Evolutionary conservation across 2,329 filamentous ascomycete genomes (phyloP).

Genomic region (Ophiostoma sp.): DNA sequence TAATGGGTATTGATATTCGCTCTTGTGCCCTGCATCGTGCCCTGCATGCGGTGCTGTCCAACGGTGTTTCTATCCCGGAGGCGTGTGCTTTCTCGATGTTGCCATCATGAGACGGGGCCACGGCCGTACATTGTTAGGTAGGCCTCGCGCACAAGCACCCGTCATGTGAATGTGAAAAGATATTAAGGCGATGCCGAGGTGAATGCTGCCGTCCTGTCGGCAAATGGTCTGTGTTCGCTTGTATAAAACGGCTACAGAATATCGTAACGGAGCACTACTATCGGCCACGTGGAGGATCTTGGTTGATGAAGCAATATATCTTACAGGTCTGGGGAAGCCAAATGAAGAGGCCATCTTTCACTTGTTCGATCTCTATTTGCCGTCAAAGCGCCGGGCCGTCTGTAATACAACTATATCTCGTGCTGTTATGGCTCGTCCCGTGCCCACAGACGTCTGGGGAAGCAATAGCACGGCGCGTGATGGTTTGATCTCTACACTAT

Average conservation of each 20-base stretch:
- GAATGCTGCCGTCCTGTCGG: too few relatives aligned
- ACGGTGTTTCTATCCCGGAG: too few relatives aligned
- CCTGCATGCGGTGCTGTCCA: background rate
- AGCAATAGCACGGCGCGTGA: background rate
- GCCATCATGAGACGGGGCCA: background rate
- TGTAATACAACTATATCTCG: background rate
- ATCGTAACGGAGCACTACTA: background rate
- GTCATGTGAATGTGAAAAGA: too few relatives aligned
- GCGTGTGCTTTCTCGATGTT: too few relatives aligned
- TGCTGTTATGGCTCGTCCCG: background rate
- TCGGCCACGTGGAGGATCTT: background rate
- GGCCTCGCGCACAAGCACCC: too few relatives aligned
- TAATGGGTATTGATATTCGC: background rate
- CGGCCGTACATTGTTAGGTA: background rate
- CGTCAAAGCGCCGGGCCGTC: background rate
- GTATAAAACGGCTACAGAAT: too few relatives aligned
- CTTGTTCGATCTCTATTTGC: background rate
- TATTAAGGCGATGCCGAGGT: too few relatives aligned
- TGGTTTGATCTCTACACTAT: background rate
- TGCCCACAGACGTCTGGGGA: conserved; percentile 1
- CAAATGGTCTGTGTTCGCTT: too few relatives aligned
- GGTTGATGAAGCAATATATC: background rate
- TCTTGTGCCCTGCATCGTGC: conserved; percentile 7
- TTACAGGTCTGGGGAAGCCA: background rate
- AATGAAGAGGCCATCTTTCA: background rate